A percentile compares a stretch with the other conserved stretches of the same genome.
These are phyloP conservation scores for Mucor saturninus DNA, from an alignment of 371 early-diverging fungal genomes.

Conservation along the genomic window DNA sequence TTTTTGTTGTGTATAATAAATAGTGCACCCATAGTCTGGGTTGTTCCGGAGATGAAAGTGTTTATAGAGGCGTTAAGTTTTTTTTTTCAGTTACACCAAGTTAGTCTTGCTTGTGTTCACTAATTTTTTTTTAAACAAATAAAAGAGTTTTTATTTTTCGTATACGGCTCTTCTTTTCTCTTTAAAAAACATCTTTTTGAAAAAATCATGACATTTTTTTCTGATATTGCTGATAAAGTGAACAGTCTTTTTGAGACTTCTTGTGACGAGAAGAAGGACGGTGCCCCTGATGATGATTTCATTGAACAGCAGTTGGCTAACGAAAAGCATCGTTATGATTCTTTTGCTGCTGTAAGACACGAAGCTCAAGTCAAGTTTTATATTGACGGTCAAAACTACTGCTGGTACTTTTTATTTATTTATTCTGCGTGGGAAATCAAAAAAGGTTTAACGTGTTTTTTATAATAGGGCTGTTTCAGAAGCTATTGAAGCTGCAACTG, in stretches of 20 bases:
- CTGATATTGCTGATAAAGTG: slow-evolving; percentile 31
- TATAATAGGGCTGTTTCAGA: slow-evolving; percentile 69
- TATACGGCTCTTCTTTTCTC: slow-evolving; percentile 15
- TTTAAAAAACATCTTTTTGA: neutral
- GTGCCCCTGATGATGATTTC: slow-evolving; percentile 30
- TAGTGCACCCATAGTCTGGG: neutral
- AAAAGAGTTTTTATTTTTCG: slow-evolving; percentile 10
- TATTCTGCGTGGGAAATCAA: neutral
- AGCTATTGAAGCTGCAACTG: slow-evolving; percentile 75
- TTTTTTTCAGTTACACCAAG: slow-evolving; percentile 12
- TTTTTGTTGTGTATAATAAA: slow-evolving; percentile 1
- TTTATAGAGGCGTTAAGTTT: slow-evolving; percentile 2
- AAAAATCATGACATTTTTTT: slow-evolving; percentile 37
- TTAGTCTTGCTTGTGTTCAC: slow-evolving; percentile 4
- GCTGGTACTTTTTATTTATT: neutral
- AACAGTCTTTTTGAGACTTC: slow-evolving; percentile 26
- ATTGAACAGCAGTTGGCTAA: slow-evolving; percentile 27
- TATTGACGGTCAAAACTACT: slow-evolving; percentile 87
- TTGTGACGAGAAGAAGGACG: slow-evolving; percentile 2
- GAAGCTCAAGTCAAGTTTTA: slow-evolving; percentile 71
- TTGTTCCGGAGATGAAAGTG: slow-evolving; percentile 9
- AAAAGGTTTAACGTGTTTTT: neutral
- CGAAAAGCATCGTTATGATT: slow-evolving; percentile 72
- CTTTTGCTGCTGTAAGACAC: slow-evolving; percentile 84
- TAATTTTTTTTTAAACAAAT: slow-evolving; percentile 1